Evolutionary conservation across 2,329 filamentous ascomycete species (phyloP).

Genomic region (Boeremia exigua): DNA sequence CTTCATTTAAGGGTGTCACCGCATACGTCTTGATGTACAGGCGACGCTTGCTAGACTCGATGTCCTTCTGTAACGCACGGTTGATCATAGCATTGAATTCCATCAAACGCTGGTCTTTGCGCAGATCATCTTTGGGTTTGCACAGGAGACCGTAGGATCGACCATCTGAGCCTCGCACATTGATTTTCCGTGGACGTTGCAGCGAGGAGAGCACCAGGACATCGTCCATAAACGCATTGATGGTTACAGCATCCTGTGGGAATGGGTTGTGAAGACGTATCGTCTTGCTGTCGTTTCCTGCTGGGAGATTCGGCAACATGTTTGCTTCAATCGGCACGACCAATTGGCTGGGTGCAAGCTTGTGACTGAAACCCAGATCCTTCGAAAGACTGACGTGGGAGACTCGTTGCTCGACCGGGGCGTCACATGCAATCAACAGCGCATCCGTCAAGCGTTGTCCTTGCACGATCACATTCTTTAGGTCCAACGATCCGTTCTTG

Average conservation of each 20-base stretch:
- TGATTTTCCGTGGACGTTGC: constrained; percentile 89
- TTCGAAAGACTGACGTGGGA: constrained; percentile 75
- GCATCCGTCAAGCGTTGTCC: constrained; percentile 86
- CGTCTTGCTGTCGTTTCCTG: constrained; percentile 71
- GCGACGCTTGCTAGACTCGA: constrained; percentile 86
- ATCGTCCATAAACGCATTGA: constrained; percentile 80
- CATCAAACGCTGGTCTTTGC: constrained; percentile 97
- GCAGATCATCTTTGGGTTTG: constrained; percentile 97
- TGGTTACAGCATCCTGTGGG: constrained; percentile 82
- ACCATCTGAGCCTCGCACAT: constrained; percentile 86
- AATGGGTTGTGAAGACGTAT: constrained; percentile 82
- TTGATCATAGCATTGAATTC: constrained; percentile 99
- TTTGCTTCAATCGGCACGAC: constrained; percentile 89
- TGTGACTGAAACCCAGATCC: constrained; percentile 84
- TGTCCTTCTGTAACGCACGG: constrained; percentile 86
- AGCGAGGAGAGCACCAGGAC: constrained; percentile 90
- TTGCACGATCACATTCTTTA: constrained; percentile 74
- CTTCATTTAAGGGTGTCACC: constrained; percentile 94
- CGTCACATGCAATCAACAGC: constrained; percentile 79
- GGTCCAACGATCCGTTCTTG: constrained; percentile 63
- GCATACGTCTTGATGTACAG: constrained; percentile 92
- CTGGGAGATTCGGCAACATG: constrained; percentile 80
- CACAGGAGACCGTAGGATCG: constrained; percentile 87
- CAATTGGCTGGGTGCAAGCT: constrained; percentile 78
- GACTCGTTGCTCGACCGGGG: constrained; percentile 74